Evolutionary conservation across 495 filamentous ascomycete species (phyloP), one percentile per base, ranked within the genome.

Genomic region (Aspergillus carlsbadensis): DNA sequence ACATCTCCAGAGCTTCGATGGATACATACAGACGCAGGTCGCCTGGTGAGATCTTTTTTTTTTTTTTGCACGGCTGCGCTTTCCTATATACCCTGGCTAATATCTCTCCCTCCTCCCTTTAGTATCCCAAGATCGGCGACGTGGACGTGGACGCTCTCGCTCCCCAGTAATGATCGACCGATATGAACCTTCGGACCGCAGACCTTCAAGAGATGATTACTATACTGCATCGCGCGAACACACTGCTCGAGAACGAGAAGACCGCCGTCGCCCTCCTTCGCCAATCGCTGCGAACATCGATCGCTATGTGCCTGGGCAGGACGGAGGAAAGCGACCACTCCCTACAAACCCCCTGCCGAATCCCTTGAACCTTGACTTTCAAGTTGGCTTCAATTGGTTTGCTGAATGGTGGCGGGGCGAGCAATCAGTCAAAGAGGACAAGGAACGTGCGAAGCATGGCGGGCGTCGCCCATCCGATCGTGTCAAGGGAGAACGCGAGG

Each of bases 351-450:
- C 88, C 3, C 69, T 96, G 33, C 79, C 85, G 14, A 90, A 98
- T 61, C 94, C 94, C 6, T 77, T 92, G 50, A 87, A 82, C 46
- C 78, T 98, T 10, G 88, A 96, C 13, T 96, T 88, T 59, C 92
- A 97, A 68, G 94, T 96, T 45, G 93, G 94, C 0, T 98, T 98
- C 74, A 96, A 88, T 21, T 98, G 87, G 72, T 99, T 95, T 66
- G 89, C 91, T 6, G 95, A 98, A 70, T 99, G 94, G 94, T 97
- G 92, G 92, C 79, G 92, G 53, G 73, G 81, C 10, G 91, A 96
- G 63, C 88, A 95, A 67, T 79, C 80, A 22, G 87, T 95, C 54
- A 93, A 91, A 65, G 90, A 95, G 50, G 91, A 96, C 56, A 87
- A 87, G 61, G 91, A 96, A 63, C 87, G 89, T 17, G 75, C 77